Evolutionary conservation across 805 yeast species (phyloP), one percentile per base, ranked within the genome.

Genomic region (Starmera amethionina): DNA sequence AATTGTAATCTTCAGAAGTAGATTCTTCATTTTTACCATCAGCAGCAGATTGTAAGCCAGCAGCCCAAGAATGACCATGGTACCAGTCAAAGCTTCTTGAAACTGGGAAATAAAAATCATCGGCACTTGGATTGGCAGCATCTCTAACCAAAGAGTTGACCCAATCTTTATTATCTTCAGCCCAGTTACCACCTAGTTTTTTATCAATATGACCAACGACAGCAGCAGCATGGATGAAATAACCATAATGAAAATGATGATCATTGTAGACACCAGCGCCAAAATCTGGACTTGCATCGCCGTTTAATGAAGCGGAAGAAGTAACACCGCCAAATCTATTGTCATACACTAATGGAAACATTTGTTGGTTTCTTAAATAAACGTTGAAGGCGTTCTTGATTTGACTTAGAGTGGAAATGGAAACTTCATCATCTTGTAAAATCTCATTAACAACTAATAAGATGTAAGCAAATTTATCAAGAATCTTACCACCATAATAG

Each of bases 181-280:
- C 59, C 79, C 83, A 81, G 2, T 62, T 53, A 9, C 78, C 77
- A 16, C 80, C 81, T 12, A 54, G 51, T 25, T 62, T 58, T 4
- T 48, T 42, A 54, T 85, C 94, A 14, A 79, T 75, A 41, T 75
- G 58, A n/a, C 81, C 89, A 36, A 84, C 73, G 16, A 82, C 65
- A 1, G 94, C 88, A 6, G 94, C 94, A 1, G 94, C 83, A 55
- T 84, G 89, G 37, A 85, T 70, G 49, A 77, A 80, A 59, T 84
- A 86, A 10, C 93, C 93, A 52, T 82, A 86, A 57, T 86, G 94
- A 72, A 84, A 86, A 55, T 85, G 93, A 52, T 86, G 95, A 53
- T 86, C 95, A 50, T 85, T 84, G 61, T 84, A 85, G 56, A 74
- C 82, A 19, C 83, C 73, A 56, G 81, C 72, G 36, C 94, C 95